Base-by-base conservation (phyloP, 192 early-diverging fungal genomes). In the Mortierella alpina region DNA sequence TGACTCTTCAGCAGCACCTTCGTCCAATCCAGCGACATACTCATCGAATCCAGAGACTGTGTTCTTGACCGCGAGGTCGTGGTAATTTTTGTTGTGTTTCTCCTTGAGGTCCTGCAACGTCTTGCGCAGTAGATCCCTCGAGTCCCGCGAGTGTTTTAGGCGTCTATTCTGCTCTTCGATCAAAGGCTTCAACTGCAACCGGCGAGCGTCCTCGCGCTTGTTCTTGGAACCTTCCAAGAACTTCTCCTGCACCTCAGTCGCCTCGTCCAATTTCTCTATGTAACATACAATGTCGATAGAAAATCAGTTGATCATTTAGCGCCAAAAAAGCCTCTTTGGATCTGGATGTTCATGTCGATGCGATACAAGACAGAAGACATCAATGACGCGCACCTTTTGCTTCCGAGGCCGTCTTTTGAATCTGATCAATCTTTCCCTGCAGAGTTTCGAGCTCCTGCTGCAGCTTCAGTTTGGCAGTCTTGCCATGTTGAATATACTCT, bases 51-150 rank as follows among this genome's bases (percentile, higher is more conserved):
- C 85, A 17, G 76, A 66, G 40, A 93, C 84, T 0, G 93, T 88
- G 22, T 70, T 66, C 42, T 89, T 85, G 18, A 94, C 92, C 4
- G 91, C 92, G 59, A 84, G 84, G 66, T 95, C 93, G 65, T 92
- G 90, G 70, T 87, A 93, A 67, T 95, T 92, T 55, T 88, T 84
- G 80, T 95, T 93, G 61, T 93, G 89, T 56, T 88, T 86, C 7
- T 70, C 80, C 63, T 90, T 91, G 63, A 95, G 67, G 49, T 84
- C 72, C 20, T 76, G 55, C 12, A 91, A 57, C 55, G 84, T 86
- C 1, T 41, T 63, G 12, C 76, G 49, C 20, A 88, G 73, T n/a
- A 68, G 44, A 40, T 84, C 73, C 2, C 82, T 55, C 45, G 83
- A 52, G 4, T 86, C 79, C n/a, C 70, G 78, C 13, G 85, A 52